A percentile compares a stretch with the other conserved stretches of the same genome.
Evolutionary conservation across 1,284 basidiomycete species (phyloP).

Genomic region (Puccinia novopanici): DNA sequence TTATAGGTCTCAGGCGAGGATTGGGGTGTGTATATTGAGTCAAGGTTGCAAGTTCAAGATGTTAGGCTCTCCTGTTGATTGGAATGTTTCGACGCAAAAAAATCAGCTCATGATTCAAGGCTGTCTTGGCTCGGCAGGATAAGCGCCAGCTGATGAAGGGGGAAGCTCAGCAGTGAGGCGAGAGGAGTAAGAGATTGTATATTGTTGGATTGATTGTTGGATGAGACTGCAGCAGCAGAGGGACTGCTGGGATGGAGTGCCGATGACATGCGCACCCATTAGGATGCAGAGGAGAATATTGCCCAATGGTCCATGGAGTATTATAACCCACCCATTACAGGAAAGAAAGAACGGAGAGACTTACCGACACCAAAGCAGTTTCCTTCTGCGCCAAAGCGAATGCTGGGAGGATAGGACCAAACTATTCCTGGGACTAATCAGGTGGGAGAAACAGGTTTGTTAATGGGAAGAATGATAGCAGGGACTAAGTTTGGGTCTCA

Average conservation of each 20-base stretch:
- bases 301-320: too few relatives aligned
- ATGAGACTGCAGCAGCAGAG: not conserved
- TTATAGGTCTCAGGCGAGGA: not conserved
- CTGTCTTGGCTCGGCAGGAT: not conserved
- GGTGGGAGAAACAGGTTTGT: not conserved
- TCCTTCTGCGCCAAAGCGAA: too few relatives aligned
- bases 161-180: not conserved
- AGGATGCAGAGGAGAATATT: not conserved
- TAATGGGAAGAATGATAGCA: too few relatives aligned
- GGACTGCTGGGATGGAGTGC: not conserved
- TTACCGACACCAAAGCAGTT: not conserved
- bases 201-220: too few relatives aligned
- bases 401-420: too few relatives aligned
- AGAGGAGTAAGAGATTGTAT: not conserved
- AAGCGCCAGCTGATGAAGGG: not conserved
- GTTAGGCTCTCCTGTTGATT: not conserved
- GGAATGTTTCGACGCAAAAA: not conserved
- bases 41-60: not conserved
- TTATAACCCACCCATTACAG: not conserved
- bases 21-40: not conserved
- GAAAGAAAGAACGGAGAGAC: not conserved
- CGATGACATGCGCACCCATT: not conserved
- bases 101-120: slow-evolving; percentile 13
- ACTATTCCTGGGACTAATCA: too few relatives aligned
- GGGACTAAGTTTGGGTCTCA: not conserved